phyloP scores from a whole-genome alignment of 805 yeast species.

The Peterozyma xylosa region DNA sequence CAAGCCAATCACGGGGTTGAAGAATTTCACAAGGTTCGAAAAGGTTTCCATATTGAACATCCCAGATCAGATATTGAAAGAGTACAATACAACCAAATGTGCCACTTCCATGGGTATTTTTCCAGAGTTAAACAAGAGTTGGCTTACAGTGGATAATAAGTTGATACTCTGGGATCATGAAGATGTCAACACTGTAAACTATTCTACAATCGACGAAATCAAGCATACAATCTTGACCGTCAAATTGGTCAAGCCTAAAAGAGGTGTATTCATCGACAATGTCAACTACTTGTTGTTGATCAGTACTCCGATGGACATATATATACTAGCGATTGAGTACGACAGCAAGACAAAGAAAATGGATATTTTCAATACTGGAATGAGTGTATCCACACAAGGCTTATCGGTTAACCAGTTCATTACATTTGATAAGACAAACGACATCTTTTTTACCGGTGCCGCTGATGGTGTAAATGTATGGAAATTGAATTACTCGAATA shows the following conservation, averaged over 20 bases:
- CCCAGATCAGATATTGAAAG: slow-evolving; percentile 76
- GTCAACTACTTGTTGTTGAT: slow-evolving; percentile 69
- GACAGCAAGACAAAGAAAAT: slow-evolving; percentile 34
- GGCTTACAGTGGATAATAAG: slow-evolving; percentile 80
- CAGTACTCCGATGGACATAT: slow-evolving; percentile 74
- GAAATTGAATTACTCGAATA: slow-evolving; percentile 78
- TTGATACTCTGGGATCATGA: slow-evolving; percentile 80
- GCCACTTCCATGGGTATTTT: slow-evolving; percentile 77
- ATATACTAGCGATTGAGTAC: slow-evolving; percentile 66
- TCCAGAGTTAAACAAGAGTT: slow-evolving; percentile 71
- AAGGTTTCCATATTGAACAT: slow-evolving; percentile 59
- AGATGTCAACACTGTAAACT: slow-evolving; percentile 32
- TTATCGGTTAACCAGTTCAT: slow-evolving; percentile 59
- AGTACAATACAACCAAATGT: slow-evolving; percentile 58
- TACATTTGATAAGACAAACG: slow-evolving; percentile 56
- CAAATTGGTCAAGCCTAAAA: slow-evolving; percentile 72
- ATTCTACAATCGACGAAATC: slow-evolving; percentile 76
- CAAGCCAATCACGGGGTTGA: slow-evolving; percentile 34
- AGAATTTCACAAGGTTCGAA: slow-evolving; percentile 68
- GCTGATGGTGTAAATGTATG: slow-evolving; percentile 75
- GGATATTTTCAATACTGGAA: slow-evolving; percentile 74
- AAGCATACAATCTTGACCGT: slow-evolving; percentile 72
- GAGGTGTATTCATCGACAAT: slow-evolving; percentile 69
- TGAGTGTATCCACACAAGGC: slow-evolving; percentile 76
- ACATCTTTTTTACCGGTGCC: slow-evolving; percentile 78